A percentile compares a stretch with the other conserved stretches of the same genome.
These are phyloP conservation scores for Didymella segeticola DNA, from an alignment of 2,329 filamentous ascomycete species.

Conservation along the genomic window DNA sequence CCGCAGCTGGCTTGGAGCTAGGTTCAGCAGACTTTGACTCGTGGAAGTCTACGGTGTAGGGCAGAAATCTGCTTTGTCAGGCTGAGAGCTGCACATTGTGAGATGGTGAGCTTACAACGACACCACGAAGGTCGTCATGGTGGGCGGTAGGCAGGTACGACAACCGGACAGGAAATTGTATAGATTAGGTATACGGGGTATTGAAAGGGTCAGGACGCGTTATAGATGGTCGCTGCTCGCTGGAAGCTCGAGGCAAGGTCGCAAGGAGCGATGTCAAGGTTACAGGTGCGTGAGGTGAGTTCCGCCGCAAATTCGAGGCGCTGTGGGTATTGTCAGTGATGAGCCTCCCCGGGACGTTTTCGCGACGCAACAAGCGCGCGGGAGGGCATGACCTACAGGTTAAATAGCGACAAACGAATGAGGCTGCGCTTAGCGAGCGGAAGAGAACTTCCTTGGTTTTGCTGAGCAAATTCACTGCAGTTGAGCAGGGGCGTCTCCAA, in stretches of 20 bases:
- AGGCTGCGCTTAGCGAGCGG: conserved; percentile 14
- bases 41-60: conserved; percentile 86
- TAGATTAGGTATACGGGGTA: conserved; percentile 8
- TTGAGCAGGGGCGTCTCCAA: conserved; percentile 17
- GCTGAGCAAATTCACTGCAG: conserved; percentile 13
- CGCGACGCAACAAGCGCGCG: conserved; percentile 8
- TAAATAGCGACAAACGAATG: conserved; percentile 16
- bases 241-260: conserved; percentile 9
- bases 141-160: conserved; percentile 19
- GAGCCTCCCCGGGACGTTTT: conserved; percentile 5
- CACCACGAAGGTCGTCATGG: conserved; percentile 67
- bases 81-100: background rate
- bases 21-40: conserved; percentile 55
- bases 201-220: background rate
- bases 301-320: conserved; percentile 9
- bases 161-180: too few relatives aligned
- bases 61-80: conserved; percentile 72
- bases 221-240: background rate
- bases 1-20: conserved; percentile 23
- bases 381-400: conserved; percentile 9
- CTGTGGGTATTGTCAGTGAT: conserved; percentile 15
- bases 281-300: background rate
- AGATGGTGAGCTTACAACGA: conserved; percentile 58
- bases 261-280: conserved; percentile 9
- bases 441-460: conserved; percentile 23